phyloP scores from a whole-genome alignment of 1,284 basidiomycete genomes.

The Leccinum fallax region DNA sequence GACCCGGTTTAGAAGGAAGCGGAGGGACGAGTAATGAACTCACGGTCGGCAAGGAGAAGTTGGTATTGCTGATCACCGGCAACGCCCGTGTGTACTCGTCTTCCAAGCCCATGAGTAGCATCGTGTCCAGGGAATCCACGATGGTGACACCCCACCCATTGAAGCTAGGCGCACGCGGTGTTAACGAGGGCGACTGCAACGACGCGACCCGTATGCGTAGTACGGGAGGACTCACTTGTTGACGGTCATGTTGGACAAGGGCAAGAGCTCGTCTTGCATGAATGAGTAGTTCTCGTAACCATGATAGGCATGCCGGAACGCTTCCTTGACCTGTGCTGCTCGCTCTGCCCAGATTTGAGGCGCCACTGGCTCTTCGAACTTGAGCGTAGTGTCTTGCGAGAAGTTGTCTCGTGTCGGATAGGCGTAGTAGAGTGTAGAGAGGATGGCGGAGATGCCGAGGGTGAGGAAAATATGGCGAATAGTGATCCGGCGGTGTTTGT shows the following conservation, averaged over 20 bases:
- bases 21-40: background rate
- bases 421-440: slow-evolving; percentile 24
- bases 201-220: background rate
- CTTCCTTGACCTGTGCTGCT: slow-evolving; percentile 58
- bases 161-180: slow-evolving; percentile 47
- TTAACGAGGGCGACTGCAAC: slow-evolving; percentile 7
- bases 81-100: slow-evolving; percentile 78
- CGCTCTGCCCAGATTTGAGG: slow-evolving; percentile 48
- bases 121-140: slow-evolving; percentile 85
- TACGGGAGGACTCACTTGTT: slow-evolving; percentile 50
- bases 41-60: slow-evolving; percentile 55
- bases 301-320: slow-evolving; percentile 64
- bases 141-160: slow-evolving; percentile 90
- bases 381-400: slow-evolving; percentile 5
- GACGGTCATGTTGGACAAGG: slow-evolving; percentile 45
- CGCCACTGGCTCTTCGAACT: slow-evolving; percentile 25
- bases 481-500: slow-evolving; percentile 29
- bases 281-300: slow-evolving; percentile 60
- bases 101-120: slow-evolving; percentile 82
- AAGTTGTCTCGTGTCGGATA: slow-evolving; percentile 12
- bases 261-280: slow-evolving; percentile 61
- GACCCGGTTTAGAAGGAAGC: background rate
- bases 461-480: slow-evolving; percentile 34
- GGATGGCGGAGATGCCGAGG: slow-evolving; percentile 24
- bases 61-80: slow-evolving; percentile 61